A percentile compares a stretch with the other conserved stretches of the same genome.
These are phyloP conservation scores for Leccinum uliginosum DNA, from an alignment of 768 basidiomycete species.

Conservation along the genomic window DNA sequence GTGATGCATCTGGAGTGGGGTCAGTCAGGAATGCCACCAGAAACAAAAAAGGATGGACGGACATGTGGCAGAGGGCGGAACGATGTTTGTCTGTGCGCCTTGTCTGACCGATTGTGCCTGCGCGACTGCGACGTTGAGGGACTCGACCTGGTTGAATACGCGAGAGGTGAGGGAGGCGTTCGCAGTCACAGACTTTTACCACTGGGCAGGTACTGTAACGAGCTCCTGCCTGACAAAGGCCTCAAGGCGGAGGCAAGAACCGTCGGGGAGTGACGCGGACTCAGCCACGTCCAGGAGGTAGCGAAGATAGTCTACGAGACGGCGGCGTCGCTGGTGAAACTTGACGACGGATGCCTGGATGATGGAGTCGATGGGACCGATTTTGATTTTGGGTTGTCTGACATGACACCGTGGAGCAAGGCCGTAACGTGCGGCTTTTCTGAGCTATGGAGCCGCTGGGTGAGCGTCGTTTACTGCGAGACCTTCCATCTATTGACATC, in stretches of 20 bases:
- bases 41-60: background rate
- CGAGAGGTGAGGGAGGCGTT: constrained; percentile 46
- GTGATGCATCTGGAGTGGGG: constrained; percentile 37
- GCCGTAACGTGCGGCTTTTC: constrained; percentile 76
- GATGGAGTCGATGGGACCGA: constrained; percentile 50
- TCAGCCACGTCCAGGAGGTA: constrained; percentile 63
- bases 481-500: constrained; percentile 58
- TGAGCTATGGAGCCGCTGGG: constrained; percentile 77
- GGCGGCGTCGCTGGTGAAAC: constrained; percentile 66
- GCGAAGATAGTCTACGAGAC: constrained; percentile 66
- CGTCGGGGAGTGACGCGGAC: constrained; percentile 39
- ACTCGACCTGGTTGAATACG: constrained; percentile 63
- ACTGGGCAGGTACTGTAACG: constrained; percentile 29
- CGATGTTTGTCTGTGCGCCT: constrained; percentile 56
- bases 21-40: background rate
- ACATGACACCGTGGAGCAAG: constrained; percentile 61
- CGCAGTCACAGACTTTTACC: constrained; percentile 27
- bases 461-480: constrained; percentile 72
- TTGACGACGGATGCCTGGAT: constrained; percentile 58
- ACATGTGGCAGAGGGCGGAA: constrained; percentile 56
- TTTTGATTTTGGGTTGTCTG: constrained; percentile 63
- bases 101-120: constrained; percentile 56
- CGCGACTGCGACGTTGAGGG: constrained; percentile 48
- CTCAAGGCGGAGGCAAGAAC: constrained; percentile 46
- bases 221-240: constrained; percentile 55